Evolutionary conservation across 306 rosid species (phyloP).

Genomic region (Senna tora): DNA sequence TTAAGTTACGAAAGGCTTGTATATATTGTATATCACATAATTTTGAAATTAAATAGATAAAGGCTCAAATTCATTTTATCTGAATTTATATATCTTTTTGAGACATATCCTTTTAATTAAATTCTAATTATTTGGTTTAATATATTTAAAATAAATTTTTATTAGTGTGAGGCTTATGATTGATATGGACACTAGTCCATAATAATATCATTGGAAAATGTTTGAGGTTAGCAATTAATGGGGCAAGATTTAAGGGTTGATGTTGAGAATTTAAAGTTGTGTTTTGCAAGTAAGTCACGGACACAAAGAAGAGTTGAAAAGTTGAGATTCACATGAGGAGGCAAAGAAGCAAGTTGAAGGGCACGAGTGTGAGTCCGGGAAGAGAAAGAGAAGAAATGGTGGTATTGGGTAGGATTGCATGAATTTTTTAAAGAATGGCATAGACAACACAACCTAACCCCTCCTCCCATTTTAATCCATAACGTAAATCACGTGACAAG

Average conservation of each 20-base stretch:
- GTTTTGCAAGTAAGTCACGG: slow-evolving; percentile 56
- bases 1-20: too few relatives aligned
- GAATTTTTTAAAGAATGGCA: slow-evolving; percentile 29
- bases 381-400: neutral
- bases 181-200: too few relatives aligned
- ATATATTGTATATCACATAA: too few relatives aligned
- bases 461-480: too few relatives aligned
- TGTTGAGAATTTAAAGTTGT: neutral
- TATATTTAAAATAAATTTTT: too few relatives aligned
- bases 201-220: neutral
- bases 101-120: too few relatives aligned
- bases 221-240: slow-evolving; percentile 35
- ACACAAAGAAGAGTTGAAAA: neutral
- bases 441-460: slow-evolving; percentile 18
- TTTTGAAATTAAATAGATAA: too few relatives aligned
- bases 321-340: slow-evolving; percentile 54
- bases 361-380: neutral
- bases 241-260: slow-evolving; percentile 8
- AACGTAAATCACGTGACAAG: slow-evolving; percentile 48
- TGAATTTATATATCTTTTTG: too few relatives aligned
- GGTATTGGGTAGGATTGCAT: slow-evolving; percentile 8
- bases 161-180: too few relatives aligned
- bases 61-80: too few relatives aligned
- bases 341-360: slow-evolving; percentile 31
- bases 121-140: too few relatives aligned